Evolutionary conservation across 768 basidiomycete species (phyloP).

Genomic region (Lentinus tigrinus): DNA sequence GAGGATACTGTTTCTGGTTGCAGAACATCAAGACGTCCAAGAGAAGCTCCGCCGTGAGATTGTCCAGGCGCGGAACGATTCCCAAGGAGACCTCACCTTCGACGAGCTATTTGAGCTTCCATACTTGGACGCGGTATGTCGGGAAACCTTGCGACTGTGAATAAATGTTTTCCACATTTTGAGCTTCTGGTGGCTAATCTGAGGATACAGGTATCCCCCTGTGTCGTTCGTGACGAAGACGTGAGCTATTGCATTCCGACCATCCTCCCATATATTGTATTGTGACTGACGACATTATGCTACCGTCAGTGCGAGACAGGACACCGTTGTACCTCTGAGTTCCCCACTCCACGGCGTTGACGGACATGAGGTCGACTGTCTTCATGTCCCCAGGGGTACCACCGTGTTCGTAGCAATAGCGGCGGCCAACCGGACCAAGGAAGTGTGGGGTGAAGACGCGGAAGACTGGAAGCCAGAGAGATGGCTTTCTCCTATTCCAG

Average conservation of each 20-base stretch:
- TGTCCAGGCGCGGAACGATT: background rate
- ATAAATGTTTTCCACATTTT: background rate
- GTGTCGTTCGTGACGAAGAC: conserved; percentile 7
- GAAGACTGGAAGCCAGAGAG: conserved; percentile 26
- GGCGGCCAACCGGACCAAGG: conserved; percentile 23
- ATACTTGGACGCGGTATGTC: conserved; percentile 12
- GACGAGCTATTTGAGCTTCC: conserved; percentile 13
- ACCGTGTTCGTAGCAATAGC: conserved; percentile 17
- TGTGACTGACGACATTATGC: background rate
- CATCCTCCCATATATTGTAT: no score
- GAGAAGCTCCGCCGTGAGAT: conserved; percentile 28
- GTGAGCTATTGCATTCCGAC: background rate
- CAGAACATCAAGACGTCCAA: conserved; percentile 34
- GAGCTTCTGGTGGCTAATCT: background rate
- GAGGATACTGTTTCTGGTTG: conserved; percentile 15
- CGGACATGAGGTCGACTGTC: conserved; percentile 9
- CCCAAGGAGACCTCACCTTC: conserved; percentile 9
- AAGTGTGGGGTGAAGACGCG: conserved; percentile 26
- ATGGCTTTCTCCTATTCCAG: conserved; percentile 18
- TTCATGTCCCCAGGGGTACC: conserved; percentile 20
- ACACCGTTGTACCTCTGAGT: conserved; percentile 16
- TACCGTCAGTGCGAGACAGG: conserved; percentile 3
- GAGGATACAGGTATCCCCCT: conserved; percentile 2
- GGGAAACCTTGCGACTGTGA: conserved; percentile 14
- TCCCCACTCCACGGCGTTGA: conserved; percentile 11